A percentile compares a stretch with the other conserved stretches of the same genome.
Evolutionary conservation across 148 eudicot species (phyloP).

Genomic region (Camellia sinensis): DNA sequence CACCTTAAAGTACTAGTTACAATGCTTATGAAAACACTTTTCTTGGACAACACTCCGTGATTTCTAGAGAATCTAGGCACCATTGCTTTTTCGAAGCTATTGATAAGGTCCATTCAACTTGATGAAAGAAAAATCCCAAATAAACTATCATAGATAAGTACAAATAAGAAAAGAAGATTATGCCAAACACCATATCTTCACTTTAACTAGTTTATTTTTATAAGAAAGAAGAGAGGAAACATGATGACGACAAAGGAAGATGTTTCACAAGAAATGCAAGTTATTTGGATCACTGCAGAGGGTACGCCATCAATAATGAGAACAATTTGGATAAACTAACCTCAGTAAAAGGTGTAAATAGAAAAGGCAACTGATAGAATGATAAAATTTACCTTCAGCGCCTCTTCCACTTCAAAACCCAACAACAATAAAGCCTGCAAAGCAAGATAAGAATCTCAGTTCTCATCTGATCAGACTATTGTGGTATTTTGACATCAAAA

Average conservation of each 20-base stretch:
- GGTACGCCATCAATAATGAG: background rate
- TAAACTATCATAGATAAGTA: background rate
- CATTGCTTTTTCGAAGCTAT: background rate
- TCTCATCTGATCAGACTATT: background rate
- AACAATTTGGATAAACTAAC: background rate
- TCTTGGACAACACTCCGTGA: background rate
- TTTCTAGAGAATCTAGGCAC: background rate
- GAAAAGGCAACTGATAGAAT: background rate
- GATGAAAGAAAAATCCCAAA: background rate
- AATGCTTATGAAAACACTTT: background rate
- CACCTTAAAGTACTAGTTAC: background rate
- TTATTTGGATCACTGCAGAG: background rate
- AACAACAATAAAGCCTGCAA: conserved; percentile 76
- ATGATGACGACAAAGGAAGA: background rate
- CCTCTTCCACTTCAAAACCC: conserved; percentile 69
- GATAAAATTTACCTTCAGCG: conserved; percentile 43
- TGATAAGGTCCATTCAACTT: background rate
- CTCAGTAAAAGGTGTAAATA: background rate
- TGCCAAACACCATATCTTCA: no score
- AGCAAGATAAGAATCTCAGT: background rate
- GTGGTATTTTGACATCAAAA: background rate
- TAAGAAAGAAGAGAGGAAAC: background rate
- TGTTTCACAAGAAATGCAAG: background rate
- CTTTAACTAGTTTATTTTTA: no score
- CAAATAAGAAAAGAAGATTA: background rate